Evolutionary conservation across 345 rosid species (phyloP), one percentile per base, ranked within the genome.

Genomic region (Corymbia maculata): DNA sequence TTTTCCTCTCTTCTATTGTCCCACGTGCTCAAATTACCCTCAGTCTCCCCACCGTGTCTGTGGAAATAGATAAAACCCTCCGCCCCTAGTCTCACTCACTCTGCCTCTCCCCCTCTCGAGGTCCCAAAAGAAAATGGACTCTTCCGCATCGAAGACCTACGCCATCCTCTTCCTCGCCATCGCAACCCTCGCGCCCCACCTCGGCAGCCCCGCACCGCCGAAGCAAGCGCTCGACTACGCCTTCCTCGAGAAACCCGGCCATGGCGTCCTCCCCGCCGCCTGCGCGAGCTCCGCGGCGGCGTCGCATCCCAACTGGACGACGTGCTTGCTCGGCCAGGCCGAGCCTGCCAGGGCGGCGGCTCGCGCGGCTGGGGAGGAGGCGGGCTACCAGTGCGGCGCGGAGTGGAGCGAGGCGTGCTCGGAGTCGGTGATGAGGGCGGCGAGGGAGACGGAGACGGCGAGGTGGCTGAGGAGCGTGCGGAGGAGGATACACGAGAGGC

Each of bases 401-500:
- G 82, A 36, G 47, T 75, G 82, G 82, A 42, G 82, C 82, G 82
- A 75, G 82, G 82, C 47, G 26, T 75, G 82, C 47, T 75, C 82
- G 85, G 75, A 91, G 92, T n/a, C 32, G 28, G 64, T 85, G n/a
- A 52, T 94, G 75, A 86, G 26, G 84, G 86, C 93, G 24, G 93
- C 95, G 9, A 57, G 87, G 87, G 32, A 52, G 17, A 92, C 93
- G 4, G 95, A 94, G 88, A 93, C 90, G 86, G 96, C 92, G 11
- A 84, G 68, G 49, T 96, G 98, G 98, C 87, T 95, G 53, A 95
- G 89, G 88, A 87, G 85, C 49, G 75, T 94, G 66, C 93, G 98
- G 90, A 93, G 98, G 91, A 93, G 66, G 90, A 96, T 96, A 66
- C 98, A 96, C 86, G 96, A 94, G 90, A 90, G 94, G 49, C 98